Percentiles rank a stretch among this genome's conserved stretches.
Evolutionary conservation across 192 early-diverging fungal species (phyloP).

Genomic region (Backusella psychrophila): DNA sequence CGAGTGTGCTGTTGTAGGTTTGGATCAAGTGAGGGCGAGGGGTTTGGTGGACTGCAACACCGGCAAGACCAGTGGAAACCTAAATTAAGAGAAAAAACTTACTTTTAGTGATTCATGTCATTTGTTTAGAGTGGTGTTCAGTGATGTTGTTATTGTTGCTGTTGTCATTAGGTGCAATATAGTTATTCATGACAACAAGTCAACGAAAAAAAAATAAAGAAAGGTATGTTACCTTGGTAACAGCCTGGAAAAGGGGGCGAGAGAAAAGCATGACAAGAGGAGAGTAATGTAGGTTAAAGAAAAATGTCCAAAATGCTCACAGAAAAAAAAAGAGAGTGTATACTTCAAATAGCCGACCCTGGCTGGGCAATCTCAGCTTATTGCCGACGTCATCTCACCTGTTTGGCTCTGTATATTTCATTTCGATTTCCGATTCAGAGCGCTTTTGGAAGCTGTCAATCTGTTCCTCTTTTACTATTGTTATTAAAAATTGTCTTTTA

Average conservation of each 20-base stretch:
- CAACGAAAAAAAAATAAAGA: neutral
- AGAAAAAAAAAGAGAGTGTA: neutral
- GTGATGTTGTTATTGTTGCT: neutral
- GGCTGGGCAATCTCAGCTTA: neutral
- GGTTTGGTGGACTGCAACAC: slow-evolving; percentile 82
- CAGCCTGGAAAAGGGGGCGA: slow-evolving; percentile 32
- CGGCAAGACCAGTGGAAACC: slow-evolving; percentile 81
- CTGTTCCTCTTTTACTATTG: no score
- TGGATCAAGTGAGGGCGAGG: slow-evolving; percentile 84
- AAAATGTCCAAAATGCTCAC: slow-evolving; percentile 1
- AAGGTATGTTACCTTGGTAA: slow-evolving; percentile 28
- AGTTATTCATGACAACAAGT: neutral
- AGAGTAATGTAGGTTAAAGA: slow-evolving; percentile 6
- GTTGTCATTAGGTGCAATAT: neutral
- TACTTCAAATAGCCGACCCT: neutral
- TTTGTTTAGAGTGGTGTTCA: neutral
- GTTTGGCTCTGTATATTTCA: neutral
- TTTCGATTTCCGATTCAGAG: neutral
- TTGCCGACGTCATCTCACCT: neutral
- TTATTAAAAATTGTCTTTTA: neutral
- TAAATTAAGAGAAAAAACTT: neutral
- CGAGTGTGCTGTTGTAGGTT: slow-evolving; percentile 79
- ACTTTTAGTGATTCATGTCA: neutral
- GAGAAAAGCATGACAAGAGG: slow-evolving; percentile 29
- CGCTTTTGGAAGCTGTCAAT: no score